Base-by-base conservation (phyloP, 805 yeast species). In the Kuraishia floccosa region DNA sequence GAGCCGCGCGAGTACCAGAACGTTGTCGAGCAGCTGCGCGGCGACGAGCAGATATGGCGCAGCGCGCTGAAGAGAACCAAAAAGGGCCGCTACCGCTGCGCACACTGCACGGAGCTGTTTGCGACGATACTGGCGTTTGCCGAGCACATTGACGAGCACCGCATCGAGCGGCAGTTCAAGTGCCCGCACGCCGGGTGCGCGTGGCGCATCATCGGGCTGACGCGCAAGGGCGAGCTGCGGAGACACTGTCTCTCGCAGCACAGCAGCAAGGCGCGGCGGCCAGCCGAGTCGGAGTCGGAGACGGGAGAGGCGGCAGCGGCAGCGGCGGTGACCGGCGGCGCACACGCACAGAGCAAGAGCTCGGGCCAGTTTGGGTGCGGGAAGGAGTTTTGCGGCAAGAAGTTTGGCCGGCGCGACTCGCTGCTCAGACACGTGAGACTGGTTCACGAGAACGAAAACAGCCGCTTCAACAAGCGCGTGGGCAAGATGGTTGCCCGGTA, bases 321-420 rank as follows among this genome's bases (percentile, higher is more conserved):
- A 25, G 24, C 14, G n/a, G n/a, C n/a, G n/a, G n/a, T n/a, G n/a
- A n/a, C n/a, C n/a, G n/a, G n/a, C n/a, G n/a, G n/a, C n/a, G n/a
- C n/a, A n/a, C n/a, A n/a, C n/a, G n/a, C n/a, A n/a, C n/a, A 14
- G 24, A 29, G 16, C 15, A 24, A 23, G 24, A 22, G 22, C 4
- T 22, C 11, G 7, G 13, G 17, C 18, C 19, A 16, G 24, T 24
- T 30, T 17, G 17, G 10, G 4, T 50, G 55, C 31, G 17, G 18
- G 5, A 34, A 33, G 27, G 42, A 36, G 14, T 42, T 47, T 17
- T 74, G 81, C 40, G 61, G 58, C 7, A 68, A 65, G 37, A 43
- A 41, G 6, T 72, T 73, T 41, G 62, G 63, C 37, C 51, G 80
- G 30, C 62, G 60, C 32, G 80, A 74, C 44, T 65, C 77, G 1